A percentile compares a stretch with the other conserved stretches of the same genome.
Evolutionary conservation across 2,329 filamentous ascomycete genomes (phyloP).

Genomic region (Nigrospora oryzae): DNA sequence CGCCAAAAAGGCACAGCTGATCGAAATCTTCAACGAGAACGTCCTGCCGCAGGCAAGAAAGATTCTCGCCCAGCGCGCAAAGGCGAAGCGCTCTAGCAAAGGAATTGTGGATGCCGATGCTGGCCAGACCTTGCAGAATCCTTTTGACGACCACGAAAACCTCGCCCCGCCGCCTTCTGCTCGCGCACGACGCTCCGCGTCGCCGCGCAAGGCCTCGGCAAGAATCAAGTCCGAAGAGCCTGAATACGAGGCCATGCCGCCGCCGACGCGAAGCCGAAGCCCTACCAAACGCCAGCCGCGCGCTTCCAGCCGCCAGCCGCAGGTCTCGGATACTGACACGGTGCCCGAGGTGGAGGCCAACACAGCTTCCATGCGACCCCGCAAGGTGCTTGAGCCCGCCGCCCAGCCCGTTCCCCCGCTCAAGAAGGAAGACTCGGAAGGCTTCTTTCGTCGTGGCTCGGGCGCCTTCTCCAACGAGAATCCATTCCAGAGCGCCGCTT

Average conservation of each 20-base stretch:
- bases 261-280: conserved; percentile 30
- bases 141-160: conserved; percentile 51
- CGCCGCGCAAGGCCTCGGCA: conserved; percentile 45
- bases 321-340: conserved; percentile 41
- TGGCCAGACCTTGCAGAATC: conserved; percentile 56
- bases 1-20: conserved; percentile 83
- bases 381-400: conserved; percentile 25
- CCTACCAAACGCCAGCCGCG: conserved; percentile 47
- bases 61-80: conserved; percentile 65
- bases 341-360: conserved; percentile 33
- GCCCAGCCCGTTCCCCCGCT: conserved; percentile 29
- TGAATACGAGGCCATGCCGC: conserved; percentile 23
- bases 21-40: conserved; percentile 74
- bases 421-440: conserved; percentile 45
- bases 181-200: conserved; percentile 42
- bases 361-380: conserved; percentile 21
- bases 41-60: conserved; percentile 71
- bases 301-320: conserved; percentile 44
- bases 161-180: conserved; percentile 35
- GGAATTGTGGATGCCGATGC: conserved; percentile 68
- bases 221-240: conserved; percentile 44
- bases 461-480: conserved; percentile 80
- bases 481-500: conserved; percentile 83
- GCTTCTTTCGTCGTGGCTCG: conserved; percentile 27
- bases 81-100: conserved; percentile 76